Evolutionary conservation across 2,329 filamentous ascomycete genomes (phyloP).

Genomic region (Paracoccidioides brasiliensis): DNA sequence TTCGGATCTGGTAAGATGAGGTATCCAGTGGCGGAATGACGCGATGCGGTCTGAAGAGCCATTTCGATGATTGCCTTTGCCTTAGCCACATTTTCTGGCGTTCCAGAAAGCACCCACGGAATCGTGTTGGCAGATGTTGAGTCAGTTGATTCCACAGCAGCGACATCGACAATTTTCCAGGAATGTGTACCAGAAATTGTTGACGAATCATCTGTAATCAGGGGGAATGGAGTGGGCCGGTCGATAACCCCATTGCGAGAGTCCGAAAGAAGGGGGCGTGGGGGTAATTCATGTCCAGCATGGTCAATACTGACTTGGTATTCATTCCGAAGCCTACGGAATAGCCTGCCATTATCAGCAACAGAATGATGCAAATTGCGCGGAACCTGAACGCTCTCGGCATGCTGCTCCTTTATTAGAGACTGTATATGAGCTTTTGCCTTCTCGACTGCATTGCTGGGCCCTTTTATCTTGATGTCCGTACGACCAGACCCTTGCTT

Average conservation of each 20-base stretch:
- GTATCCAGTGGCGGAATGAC: conserved; percentile 57
- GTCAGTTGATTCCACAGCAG: conserved; percentile 13
- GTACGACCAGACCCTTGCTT: conserved; percentile 75
- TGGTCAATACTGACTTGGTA: conserved; percentile 86
- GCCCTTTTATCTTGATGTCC: conserved; percentile 73
- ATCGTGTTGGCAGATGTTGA: conserved; percentile 29
- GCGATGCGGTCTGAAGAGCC: conserved; percentile 50
- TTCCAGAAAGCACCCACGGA: conserved; percentile 79
- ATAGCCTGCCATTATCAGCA: conserved; percentile 75
- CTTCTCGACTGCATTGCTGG: conserved; percentile 63
- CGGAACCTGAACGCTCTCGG: conserved; percentile 76
- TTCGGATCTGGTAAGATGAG: conserved; percentile 78
- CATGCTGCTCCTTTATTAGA: conserved; percentile 73
- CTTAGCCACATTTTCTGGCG: conserved; percentile 64
- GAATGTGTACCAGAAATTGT: conserved; percentile 55
- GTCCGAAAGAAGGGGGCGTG: conserved; percentile 46
- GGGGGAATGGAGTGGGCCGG: conserved; percentile 50
- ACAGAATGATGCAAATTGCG: conserved; percentile 70
- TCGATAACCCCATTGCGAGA: conserved; percentile 43
- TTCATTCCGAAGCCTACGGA: conserved; percentile 78
- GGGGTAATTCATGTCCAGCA: conserved; percentile 62
- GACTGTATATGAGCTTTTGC: conserved; percentile 71
- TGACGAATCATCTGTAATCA: conserved; percentile 79
- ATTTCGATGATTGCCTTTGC: conserved; percentile 62
- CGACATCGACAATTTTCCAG: conserved; percentile 63